phyloP scores from a whole-genome alignment of 1,284 basidiomycete genomes.

The Neolentinus lepideus region DNA sequence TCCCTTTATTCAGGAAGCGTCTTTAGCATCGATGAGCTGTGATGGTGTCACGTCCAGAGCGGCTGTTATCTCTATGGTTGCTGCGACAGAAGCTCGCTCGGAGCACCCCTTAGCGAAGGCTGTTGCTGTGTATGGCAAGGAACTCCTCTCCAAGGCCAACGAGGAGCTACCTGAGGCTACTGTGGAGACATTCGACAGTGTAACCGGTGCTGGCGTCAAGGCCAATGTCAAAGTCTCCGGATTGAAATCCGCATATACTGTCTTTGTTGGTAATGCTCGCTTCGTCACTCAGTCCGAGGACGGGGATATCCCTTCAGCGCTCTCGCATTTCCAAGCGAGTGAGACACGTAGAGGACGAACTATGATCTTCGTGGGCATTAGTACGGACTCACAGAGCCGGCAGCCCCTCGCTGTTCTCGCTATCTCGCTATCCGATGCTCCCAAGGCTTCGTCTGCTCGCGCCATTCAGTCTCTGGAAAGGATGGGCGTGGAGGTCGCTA shows the following conservation, averaged over 20 bases:
- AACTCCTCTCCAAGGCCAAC: constrained; percentile 43
- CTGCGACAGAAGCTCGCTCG: constrained; percentile 83
- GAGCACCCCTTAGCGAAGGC: constrained; percentile 97
- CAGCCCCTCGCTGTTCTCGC: constrained; percentile 26
- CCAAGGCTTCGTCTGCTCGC: constrained; percentile 76
- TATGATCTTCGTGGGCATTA: constrained; percentile 76
- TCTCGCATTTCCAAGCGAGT: constrained; percentile 56
- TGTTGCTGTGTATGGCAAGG: constrained; percentile 76
- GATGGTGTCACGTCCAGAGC: constrained; percentile 57
- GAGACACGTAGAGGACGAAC: constrained; percentile 75
- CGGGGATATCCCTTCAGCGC: constrained; percentile 44
- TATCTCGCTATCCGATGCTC: constrained; percentile 77
- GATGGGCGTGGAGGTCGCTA: constrained; percentile 87
- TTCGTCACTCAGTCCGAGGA: constrained; percentile 56
- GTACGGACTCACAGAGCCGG: constrained; percentile 19
- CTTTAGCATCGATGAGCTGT: constrained; percentile 44
- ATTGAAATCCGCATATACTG: constrained; percentile 32
- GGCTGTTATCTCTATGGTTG: constrained; percentile 74
- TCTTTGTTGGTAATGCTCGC: constrained; percentile 71
- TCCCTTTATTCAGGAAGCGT: constrained; percentile 16
- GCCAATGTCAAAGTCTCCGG: constrained; percentile 48
- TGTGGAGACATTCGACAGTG: constrained; percentile 74
- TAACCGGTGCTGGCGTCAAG: constrained; percentile 86
- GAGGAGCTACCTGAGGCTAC: constrained; percentile 27
- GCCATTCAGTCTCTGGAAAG: constrained; percentile 72